These are phyloP conservation scores for Kwoniella pini DNA, from an alignment of 768 basidiomycete genomes.

Conservation along the genomic window DNA sequence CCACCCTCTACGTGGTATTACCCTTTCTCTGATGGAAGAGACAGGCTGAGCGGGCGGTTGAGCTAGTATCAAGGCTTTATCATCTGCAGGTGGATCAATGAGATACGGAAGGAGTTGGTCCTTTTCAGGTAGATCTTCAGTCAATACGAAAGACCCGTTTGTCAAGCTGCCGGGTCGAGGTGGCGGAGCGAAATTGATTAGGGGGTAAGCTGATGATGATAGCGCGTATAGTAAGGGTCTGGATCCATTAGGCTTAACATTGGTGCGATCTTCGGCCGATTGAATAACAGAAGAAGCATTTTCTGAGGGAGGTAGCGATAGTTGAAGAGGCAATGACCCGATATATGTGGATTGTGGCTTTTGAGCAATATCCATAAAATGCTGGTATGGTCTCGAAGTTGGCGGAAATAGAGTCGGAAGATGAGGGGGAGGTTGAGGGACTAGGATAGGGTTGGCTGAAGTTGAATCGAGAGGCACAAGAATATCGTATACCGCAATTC, in stretches of 20 bases:
- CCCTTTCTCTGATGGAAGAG: constrained; percentile 30
- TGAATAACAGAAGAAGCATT: constrained; percentile 57
- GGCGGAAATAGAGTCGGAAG: constrained; percentile 70
- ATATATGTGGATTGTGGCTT: constrained; percentile 73
- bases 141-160: constrained; percentile 44
- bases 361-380: constrained; percentile 58
- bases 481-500: constrained; percentile 51
- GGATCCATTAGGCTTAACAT: background rate
- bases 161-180: constrained; percentile 34
- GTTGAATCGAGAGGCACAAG: constrained; percentile 54
- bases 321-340: constrained; percentile 57
- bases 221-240: constrained; percentile 69
- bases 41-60: constrained; percentile 7
- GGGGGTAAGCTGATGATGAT: constrained; percentile 75
- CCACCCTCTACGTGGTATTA: constrained; percentile 14
- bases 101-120: constrained; percentile 41
- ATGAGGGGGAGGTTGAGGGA: constrained; percentile 80
- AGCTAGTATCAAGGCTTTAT: constrained; percentile 22
- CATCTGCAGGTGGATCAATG: constrained; percentile 41
- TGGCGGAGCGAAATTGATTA: constrained; percentile 62
- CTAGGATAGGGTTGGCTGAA: constrained; percentile 67
- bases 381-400: constrained; percentile 34
- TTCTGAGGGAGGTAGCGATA: constrained; percentile 16
- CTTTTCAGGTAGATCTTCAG: constrained; percentile 38
- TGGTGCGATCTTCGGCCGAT: constrained; percentile 56